Base-by-base conservation (phyloP, 805 yeast species). In the Blastobotrys terrestris region DNA sequence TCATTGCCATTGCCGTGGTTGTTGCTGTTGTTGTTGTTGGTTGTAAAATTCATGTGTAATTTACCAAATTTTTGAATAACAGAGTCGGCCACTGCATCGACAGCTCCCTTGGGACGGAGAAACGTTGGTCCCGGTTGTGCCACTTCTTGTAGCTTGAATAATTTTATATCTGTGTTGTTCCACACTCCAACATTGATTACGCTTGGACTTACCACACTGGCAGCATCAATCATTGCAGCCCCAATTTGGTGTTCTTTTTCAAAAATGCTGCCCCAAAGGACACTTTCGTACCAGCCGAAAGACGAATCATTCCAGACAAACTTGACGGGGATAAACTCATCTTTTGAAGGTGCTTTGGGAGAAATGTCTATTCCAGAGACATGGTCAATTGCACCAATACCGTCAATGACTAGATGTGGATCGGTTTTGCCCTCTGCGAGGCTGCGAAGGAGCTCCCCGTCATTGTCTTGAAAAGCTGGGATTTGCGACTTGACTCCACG, bases 251-350 rank as follows among this genome's bases (percentile, higher is more conserved):
- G 52, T 22, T 60, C 61, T 31, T 52, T 43, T 44, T 56, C 58
- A 59, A 74, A 85, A 0, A 85, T 75, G 31, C 72, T 68, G 1
- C 83, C 80, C 83, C 87, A 85, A 21, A 87, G 60, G 7, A 85
- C 70, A 3, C 85, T 76, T 41, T 77, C 74, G 66, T 87, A 87
- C 95, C 95, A 87, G 0, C 90, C 91, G 20, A 86, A 68, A 0
- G 87, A 81, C 20, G 74, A 62, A 50, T 70, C 70, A 41, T 79
- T 76, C 95, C 95, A 87, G 3, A 69, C 64, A 58, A 87, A 84
- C 54, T 64, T 72, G 56, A 84, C 69, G 2, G 76, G 72, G 48
- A 71, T 74, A 56, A 79, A 73, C 2, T 72, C 70, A 56, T 44
- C 54, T 5, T 26, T 6, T 2, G 51, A 11, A 5, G 58, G 58